Percentiles rank a stretch among this genome's conserved stretches.
These are phyloP conservation scores for Pythium angustatum DNA, from an alignment of 352 stramenopile species.

Conservation along the genomic window DNA sequence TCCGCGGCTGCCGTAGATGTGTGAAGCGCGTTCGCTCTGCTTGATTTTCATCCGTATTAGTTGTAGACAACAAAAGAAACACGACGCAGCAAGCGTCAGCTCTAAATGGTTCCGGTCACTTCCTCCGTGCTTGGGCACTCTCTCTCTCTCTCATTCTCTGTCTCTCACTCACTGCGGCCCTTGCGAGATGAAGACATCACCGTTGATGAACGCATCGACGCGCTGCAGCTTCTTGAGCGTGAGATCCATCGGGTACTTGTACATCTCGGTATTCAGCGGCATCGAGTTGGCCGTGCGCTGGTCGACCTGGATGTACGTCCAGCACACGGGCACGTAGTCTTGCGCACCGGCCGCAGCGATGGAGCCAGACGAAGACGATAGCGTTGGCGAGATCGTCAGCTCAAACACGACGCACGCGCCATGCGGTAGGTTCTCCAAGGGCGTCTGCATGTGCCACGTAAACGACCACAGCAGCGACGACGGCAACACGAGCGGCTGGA, in stretches of 20 bases:
- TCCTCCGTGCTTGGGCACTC: too few species aligned
- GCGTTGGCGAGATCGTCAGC: slow-evolving; percentile 47
- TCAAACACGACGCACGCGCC: slow-evolving; percentile 73
- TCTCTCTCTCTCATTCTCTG: too few species aligned
- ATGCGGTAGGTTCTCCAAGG: slow-evolving; percentile 88
- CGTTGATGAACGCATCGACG: slow-evolving; percentile 75
- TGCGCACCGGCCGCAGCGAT: slow-evolving; percentile 36
- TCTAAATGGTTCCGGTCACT: too few species aligned
- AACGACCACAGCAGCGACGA: slow-evolving; percentile 79
- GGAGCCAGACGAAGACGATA: slow-evolving; percentile 22
- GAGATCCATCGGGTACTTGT: slow-evolving; percentile 78
- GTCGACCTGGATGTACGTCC: slow-evolving; percentile 83
- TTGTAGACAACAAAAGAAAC: not conserved
- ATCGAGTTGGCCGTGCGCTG: slow-evolving; percentile 75
- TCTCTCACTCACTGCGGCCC: too few species aligned
- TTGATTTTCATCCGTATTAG: slow-evolving; percentile 1
- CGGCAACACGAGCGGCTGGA: slow-evolving; percentile 58
- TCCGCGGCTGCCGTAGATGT: slow-evolving; percentile 43
- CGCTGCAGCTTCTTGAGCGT: slow-evolving; percentile 71
- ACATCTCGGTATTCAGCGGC: slow-evolving; percentile 76
- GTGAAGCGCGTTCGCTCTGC: too few species aligned
- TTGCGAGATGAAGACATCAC: slow-evolving; percentile 73
- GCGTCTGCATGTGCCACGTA: slow-evolving; percentile 93
- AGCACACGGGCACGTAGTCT: slow-evolving; percentile 70
- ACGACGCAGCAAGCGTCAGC: not conserved